Conservation (phyloP, 805 yeast genomes). For the Yarrowia osloensis region DNA sequence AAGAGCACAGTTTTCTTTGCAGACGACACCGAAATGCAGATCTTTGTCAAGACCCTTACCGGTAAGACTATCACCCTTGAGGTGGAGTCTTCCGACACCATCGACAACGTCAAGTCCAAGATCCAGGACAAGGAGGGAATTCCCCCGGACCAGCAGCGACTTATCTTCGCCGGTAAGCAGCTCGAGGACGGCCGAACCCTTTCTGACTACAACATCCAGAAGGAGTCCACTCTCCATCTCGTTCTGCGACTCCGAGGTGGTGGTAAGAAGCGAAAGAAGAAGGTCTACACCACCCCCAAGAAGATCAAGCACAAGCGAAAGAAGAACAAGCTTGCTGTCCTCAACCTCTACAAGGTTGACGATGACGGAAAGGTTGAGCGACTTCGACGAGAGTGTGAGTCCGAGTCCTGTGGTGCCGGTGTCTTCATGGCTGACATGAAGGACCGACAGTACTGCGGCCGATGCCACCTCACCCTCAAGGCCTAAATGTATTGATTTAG, state of each 20-base stretch:
- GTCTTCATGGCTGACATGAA: conserved; percentile 99
- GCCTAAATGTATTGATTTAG: conserved; percentile 40
- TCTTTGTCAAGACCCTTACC: conserved; percentile 98
- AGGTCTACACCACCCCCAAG: conserved; percentile 99
- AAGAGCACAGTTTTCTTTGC: conserved; percentile 38
- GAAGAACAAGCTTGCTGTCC: conserved; percentile 98
- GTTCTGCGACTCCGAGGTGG: conserved; percentile 99
- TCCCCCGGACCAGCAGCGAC: conserved; percentile 97
- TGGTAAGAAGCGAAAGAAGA: conserved; percentile 99
- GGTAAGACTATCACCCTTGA: conserved; percentile 98
- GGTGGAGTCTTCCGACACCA: conserved; percentile 97
- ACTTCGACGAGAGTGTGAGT: conserved; percentile 97
- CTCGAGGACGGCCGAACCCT: conserved; percentile 91
- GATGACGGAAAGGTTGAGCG: conserved; percentile 98
- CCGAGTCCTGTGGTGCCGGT: conserved; percentile 92
- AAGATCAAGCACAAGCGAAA: conserved; percentile 99
- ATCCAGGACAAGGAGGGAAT: conserved; percentile 97
- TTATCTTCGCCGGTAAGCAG: conserved; percentile 97
- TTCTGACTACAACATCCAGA: conserved; percentile 97
- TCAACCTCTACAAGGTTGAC: conserved; percentile 99
- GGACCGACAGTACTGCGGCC: conserved; percentile 99
- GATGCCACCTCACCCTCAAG: conserved; percentile 94
- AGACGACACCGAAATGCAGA: conserved; percentile 52
- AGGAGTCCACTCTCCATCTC: conserved; percentile 94
- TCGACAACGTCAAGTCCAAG: conserved; percentile 94